These are phyloP conservation scores for Tuctoria greenei DNA, from an alignment of 176 grass and related monocot genomes.

Conservation along the genomic window DNA sequence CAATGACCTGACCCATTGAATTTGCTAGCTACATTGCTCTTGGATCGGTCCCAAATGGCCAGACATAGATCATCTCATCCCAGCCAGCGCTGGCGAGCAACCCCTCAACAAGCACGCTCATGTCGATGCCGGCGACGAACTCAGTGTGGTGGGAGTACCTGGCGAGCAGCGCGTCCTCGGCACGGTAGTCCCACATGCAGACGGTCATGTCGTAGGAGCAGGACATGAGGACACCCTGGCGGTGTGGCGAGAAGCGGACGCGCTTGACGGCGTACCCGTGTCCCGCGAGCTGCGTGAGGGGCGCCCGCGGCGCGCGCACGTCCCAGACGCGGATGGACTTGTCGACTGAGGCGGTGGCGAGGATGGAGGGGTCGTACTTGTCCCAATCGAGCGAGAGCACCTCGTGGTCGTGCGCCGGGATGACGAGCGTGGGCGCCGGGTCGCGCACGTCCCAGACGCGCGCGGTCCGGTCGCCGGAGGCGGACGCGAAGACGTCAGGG, in stretches of 20 bases:
- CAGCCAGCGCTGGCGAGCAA: constrained; percentile 79
- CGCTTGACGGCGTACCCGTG: constrained; percentile 78
- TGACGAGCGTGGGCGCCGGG: constrained; percentile 56
- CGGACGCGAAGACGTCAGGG: constrained; percentile 77
- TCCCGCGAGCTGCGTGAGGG: constrained; percentile 60
- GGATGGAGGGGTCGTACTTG: constrained; percentile 84
- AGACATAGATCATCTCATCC: constrained; percentile 79
- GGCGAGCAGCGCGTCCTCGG: constrained; percentile 61
- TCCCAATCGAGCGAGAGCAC: constrained; percentile 86
- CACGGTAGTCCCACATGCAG: constrained; percentile 86
- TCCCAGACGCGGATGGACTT: constrained; percentile 91
- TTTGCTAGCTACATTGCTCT: constrained; percentile 42
- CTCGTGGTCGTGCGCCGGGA: constrained; percentile 82
- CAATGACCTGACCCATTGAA: constrained; percentile 17
- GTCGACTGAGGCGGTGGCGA: constrained; percentile 83
- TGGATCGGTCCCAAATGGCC: constrained; percentile 77
- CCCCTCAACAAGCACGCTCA: constrained; percentile 81
- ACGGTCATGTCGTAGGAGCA: constrained; percentile 97
- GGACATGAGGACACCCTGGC: constrained; percentile 69
- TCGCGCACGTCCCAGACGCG: constrained; percentile 86
- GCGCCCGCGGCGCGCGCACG: constrained; percentile 60
- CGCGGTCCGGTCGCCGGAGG: constrained; percentile 68
- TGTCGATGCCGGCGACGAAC: constrained; percentile 75
- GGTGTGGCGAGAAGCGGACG: constrained; percentile 77
- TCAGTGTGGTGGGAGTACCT: constrained; percentile 79